Percentiles rank a stretch among this genome's conserved stretches.
These are phyloP conservation scores for Dipteronia dyeriana DNA, from an alignment of 345 rosid genomes.

Conservation along the genomic window DNA sequence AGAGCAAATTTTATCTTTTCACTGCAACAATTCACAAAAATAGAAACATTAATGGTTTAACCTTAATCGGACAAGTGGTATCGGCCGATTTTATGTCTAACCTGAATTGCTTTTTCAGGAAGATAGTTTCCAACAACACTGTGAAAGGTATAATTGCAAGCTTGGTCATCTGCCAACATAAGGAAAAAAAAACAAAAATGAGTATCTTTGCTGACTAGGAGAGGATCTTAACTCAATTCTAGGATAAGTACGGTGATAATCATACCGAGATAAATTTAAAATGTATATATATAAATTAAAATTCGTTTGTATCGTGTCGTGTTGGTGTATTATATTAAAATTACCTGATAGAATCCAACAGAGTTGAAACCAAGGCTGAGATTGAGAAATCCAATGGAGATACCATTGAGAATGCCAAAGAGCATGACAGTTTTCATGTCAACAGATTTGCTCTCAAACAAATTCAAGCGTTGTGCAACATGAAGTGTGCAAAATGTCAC, in stretches of 20 bases:
- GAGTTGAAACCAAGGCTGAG: constrained; percentile 98
- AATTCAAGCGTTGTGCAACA: constrained; percentile 70
- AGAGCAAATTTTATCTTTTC: constrained; percentile 74
- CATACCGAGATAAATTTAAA: no score
- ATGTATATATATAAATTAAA: no score
- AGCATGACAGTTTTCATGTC: constrained; percentile 90
- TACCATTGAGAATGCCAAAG: constrained; percentile 92
- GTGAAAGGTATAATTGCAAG: constrained; percentile 99
- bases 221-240: no score
- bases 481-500: constrained; percentile 94
- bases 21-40: constrained; percentile 44
- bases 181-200: neutral
- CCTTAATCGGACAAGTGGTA: no score
- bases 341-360: constrained; percentile 94
- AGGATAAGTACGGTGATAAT: no score
- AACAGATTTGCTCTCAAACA: constrained; percentile 79
- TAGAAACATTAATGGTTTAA: no score
- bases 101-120: constrained; percentile 94
- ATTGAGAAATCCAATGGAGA: constrained; percentile 92
- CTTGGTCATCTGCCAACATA: constrained; percentile 79
- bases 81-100: constrained; percentile 8
- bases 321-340: no score
- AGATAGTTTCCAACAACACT: constrained; percentile 85
- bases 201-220: no score
- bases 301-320: no score